Percentiles rank a stretch among this genome's conserved stretches.
These are phyloP conservation scores for Citrus sp. DNA, from an alignment of 345 rosid species.

Conservation along the genomic window DNA sequence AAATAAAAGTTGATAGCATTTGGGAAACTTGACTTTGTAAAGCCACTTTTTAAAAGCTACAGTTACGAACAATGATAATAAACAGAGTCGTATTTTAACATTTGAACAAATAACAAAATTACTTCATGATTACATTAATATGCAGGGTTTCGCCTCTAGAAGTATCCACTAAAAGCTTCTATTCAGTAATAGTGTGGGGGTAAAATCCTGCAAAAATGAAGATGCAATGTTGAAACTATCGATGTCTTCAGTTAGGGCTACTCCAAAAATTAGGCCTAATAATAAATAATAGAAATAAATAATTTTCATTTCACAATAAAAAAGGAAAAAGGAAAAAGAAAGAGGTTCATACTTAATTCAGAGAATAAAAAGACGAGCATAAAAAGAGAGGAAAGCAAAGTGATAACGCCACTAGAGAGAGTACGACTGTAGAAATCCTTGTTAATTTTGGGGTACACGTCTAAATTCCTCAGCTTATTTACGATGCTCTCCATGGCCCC, in stretches of 20 bases:
- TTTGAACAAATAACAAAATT: background rate
- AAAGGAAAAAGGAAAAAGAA: background rate
- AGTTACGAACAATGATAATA: too few species aligned
- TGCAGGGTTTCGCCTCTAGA: slow-evolving; percentile 87
- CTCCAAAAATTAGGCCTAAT: background rate
- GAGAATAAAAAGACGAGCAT: slow-evolving; percentile 95
- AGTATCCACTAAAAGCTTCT: slow-evolving; percentile 92
- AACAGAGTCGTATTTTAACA: too few species aligned
- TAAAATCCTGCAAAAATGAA: slow-evolving; percentile 57
- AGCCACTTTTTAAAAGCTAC: too few species aligned
- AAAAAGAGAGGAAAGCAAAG: slow-evolving; percentile 76
- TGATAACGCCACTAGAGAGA: slow-evolving; percentile 87
- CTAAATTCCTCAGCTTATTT: slow-evolving; percentile 70
- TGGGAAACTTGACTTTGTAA: too few species aligned
- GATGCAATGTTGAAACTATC: too few species aligned
- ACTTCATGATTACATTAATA: slow-evolving; percentile 57
- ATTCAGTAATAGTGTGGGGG: slow-evolving; percentile 75
- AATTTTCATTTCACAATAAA: background rate
- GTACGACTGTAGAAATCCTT: slow-evolving; percentile 97
- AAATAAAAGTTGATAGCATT: too few species aligned
- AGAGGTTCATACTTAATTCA: slow-evolving; percentile 61
- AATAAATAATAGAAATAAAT: background rate
- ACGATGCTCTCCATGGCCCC: too few species aligned
- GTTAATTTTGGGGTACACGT: slow-evolving; percentile 90
- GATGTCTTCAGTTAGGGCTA: too few species aligned